Percentiles rank a stretch among this genome's conserved stretches.
phyloP scores from a whole-genome alignment of 768 basidiomycete genomes.

The Hebeloma cylindrosporum region DNA sequence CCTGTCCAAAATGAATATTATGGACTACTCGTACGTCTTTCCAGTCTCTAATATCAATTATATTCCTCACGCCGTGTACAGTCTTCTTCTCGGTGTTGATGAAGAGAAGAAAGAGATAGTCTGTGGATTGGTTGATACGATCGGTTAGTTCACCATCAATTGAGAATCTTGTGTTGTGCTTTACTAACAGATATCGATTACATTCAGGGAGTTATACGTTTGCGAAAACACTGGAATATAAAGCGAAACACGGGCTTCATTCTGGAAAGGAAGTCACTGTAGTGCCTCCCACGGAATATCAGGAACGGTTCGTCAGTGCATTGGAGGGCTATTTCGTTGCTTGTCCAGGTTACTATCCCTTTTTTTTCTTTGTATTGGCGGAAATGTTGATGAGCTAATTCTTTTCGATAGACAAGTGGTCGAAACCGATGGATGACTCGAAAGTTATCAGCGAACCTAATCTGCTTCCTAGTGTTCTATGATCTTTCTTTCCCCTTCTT shows the following conservation, averaged over 20 bases:
- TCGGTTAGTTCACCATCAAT: slow-evolving; percentile 43
- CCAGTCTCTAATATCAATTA: slow-evolving; percentile 72
- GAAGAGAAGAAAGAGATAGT: slow-evolving; percentile 63
- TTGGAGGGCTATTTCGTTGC: slow-evolving; percentile 75
- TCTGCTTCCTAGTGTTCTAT: slow-evolving; percentile 46
- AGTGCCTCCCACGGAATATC: slow-evolving; percentile 77
- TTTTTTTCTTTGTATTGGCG: neutral
- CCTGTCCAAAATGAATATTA: slow-evolving; percentile 72
- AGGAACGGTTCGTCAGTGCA: slow-evolving; percentile 71
- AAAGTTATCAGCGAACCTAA: slow-evolving; percentile 38
- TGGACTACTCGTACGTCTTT: slow-evolving; percentile 85
- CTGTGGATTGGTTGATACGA: slow-evolving; percentile 83
- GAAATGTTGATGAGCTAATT: slow-evolving; percentile 2
- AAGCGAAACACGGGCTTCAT: slow-evolving; percentile 76
- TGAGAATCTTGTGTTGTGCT: no score
- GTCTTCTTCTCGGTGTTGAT: slow-evolving; percentile 74
- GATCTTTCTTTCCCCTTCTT: neutral
- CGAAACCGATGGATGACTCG: slow-evolving; percentile 41
- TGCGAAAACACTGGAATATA: slow-evolving; percentile 84
- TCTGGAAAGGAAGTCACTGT: slow-evolving; percentile 74
- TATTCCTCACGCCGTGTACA: slow-evolving; percentile 51
- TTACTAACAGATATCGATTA: neutral
- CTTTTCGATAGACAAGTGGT: slow-evolving; percentile 45
- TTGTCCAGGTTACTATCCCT: slow-evolving; percentile 69
- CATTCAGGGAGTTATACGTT: slow-evolving; percentile 77